Evolutionary conservation across 192 early-diverging fungal genomes (phyloP).

Genomic region (Spizellomyces punctatus): DNA sequence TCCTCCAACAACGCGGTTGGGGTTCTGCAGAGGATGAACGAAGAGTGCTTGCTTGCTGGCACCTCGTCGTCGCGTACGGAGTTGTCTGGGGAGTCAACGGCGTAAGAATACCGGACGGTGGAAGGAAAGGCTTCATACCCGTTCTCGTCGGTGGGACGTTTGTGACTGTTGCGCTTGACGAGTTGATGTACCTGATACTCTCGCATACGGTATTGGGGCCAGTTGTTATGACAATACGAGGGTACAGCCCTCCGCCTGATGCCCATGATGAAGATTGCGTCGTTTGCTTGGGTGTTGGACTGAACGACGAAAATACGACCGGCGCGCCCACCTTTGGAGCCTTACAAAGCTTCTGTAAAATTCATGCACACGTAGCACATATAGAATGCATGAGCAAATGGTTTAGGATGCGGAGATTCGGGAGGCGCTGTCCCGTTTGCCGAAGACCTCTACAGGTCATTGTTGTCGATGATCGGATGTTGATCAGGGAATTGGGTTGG

Average conservation of each 20-base stretch:
- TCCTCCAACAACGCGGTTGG: slow-evolving; percentile 7
- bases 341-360: slow-evolving; percentile 21
- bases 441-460: slow-evolving; percentile 2
- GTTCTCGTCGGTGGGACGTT: neutral
- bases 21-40: neutral
- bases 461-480: slow-evolving; percentile 10
- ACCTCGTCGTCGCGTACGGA: slow-evolving; percentile 16
- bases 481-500: slow-evolving; percentile 14
- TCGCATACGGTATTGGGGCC: slow-evolving; percentile 3
- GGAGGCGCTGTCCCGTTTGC: slow-evolving; percentile 18
- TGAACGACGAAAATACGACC: neutral
- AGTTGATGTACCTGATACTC: slow-evolving; percentile 6
- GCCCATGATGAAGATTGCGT: slow-evolving; percentile 17
- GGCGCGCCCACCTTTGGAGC: neutral
- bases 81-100: neutral
- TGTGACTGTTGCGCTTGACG: slow-evolving; percentile 8
- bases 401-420: slow-evolving; percentile 11
- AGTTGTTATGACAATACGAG: slow-evolving; percentile 5
- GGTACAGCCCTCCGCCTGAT: neutral
- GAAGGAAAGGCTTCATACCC: neutral
- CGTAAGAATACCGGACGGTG: neutral
- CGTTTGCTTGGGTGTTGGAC: slow-evolving; percentile 15
- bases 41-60: neutral
- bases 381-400: slow-evolving; percentile 17
- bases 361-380: slow-evolving; percentile 19